Percentiles rank a stretch among this genome's conserved stretches.
Conservation (phyloP, 176 grass and related monocot genomes). For the Typha latifolia region DNA sequence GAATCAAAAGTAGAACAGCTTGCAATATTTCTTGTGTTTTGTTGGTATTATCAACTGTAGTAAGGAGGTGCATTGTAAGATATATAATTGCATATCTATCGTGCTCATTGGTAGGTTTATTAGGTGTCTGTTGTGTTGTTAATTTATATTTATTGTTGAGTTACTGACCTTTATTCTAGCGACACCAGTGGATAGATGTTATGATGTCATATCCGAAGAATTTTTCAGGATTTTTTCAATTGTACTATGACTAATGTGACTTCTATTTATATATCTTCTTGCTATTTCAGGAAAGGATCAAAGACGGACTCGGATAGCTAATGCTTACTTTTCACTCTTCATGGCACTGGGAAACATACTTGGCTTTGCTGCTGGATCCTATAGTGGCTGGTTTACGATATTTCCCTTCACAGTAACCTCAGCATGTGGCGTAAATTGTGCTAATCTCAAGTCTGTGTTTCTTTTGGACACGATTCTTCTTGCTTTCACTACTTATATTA, state of each 20-base stretch:
- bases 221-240: too few species aligned
- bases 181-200: background rate
- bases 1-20: too few species aligned
- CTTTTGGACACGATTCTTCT: slow-evolving; percentile 68
- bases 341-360: slow-evolving; percentile 93
- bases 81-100: too few species aligned
- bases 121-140: too few species aligned
- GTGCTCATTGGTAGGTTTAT: too few species aligned
- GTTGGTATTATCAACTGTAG: too few species aligned
- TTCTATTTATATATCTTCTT: slow-evolving; percentile 9
- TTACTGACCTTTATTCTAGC: background rate
- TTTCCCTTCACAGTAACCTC: slow-evolving; percentile 68
- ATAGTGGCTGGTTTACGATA: slow-evolving; percentile 66
- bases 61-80: too few species aligned
- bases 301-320: slow-evolving; percentile 70
- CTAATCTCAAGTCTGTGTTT: slow-evolving; percentile 91
- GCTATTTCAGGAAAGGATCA: slow-evolving; percentile 72
- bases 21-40: too few species aligned
- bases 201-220: background rate
- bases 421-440: slow-evolving; percentile 63
- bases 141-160: too few species aligned
- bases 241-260: background rate
- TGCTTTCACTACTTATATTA: slow-evolving; percentile 54
- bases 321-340: slow-evolving; percentile 98
- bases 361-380: slow-evolving; percentile 76